Base-by-base conservation (phyloP, 169 alveolate genomes). In the Fabrea salina region DNA sequence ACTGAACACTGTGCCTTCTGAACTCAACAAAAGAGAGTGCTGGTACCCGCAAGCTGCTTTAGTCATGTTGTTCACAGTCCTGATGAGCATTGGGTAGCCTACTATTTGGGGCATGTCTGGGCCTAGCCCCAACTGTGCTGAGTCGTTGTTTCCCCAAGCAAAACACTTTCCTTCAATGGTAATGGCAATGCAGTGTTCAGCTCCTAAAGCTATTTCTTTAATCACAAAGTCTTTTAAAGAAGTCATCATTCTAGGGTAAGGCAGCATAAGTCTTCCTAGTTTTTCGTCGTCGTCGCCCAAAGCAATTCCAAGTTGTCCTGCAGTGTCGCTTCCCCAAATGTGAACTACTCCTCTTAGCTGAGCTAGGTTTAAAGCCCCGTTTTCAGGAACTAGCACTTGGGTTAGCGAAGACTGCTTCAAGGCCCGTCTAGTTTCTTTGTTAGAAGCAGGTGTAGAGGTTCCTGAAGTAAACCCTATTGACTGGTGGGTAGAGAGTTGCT, bases 171-270 rank as follows among this genome's bases (percentile, higher is more conserved):
- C 78, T 7, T 67, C 78, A 19, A 67, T 16, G 1, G 78, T 43
- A 19, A 67, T 44, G 7, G 78, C 78, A 19, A 67, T 43, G 27
- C 78, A 67, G 27, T 67, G 78, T 16, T 37, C 78, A 67, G 78
- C 78, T 11, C 78, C 78, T 13, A 41, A 32, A n/a, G 61, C 7
- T 1, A 67, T 30, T 39, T 67, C 78, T 67, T 67, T 67, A 8
- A 67, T 67, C 1, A 67, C 64, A 7, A n/a, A 11, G 37, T 67
- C 78, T 44, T 67, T 67, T 43, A 67, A 43, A n/a, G 78, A 37
- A 16, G 78, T 67, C 11, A 67, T 16, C 78, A 67, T 67, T 19
- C 78, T 37, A 1, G 78, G 78, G 27, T 67, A 43, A 27, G 61
- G 59, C 2, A 67, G 27, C 13, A 16, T 43, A 8, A 67, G 50